Base-by-base conservation (phyloP, 805 yeast genomes). In the Phaffomyces thermotolerans region DNA sequence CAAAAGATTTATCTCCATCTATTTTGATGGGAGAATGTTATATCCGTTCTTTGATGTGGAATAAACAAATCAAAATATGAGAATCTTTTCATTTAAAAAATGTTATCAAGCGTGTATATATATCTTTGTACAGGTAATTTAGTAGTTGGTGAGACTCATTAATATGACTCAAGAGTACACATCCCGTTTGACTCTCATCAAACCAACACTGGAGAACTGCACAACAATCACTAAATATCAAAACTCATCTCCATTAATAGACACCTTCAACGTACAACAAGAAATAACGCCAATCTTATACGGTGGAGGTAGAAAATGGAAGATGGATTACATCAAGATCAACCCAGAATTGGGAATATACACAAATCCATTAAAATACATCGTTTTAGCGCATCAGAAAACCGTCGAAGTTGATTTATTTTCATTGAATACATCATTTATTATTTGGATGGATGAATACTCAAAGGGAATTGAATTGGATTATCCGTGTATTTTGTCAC, bases 231-330 rank as follows among this genome's bases (percentile, higher is more conserved):
- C 34, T 9, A 39, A 43, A 8, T 53, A 52, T 39, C 43, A 45
- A 17, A 37, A 41, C 4, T 44, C 50, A 4, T 46, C 58, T 1
- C 59, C 55, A 17, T 10, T 27, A 10, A 44, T 38, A 20, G 25
- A 39, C 33, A 32, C 40, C 12, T 49, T 50, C 45, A 45, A 58
- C 7, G 37, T 51, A 13, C 29, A 27, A 10, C 48, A 50, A 14
- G 65, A 62, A 22, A 43, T 50, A 8, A 37, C 25, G n/a, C 63
- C 66, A 1, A 49, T 68, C 1, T 49, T 69, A 17, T 62, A 60
- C 39, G 74, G 71, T 4, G 74, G 74, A 4, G 73, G 74, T 1
- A 57, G 72, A 27, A 61, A 66, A 23, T 55, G 68, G 50, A 39
- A 52, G 1, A 43, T 57, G 4, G 33, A 34, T 12, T 45, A 53